phyloP scores from a whole-genome alignment of 75 land plant species.

The Pinus taeda region DNA sequence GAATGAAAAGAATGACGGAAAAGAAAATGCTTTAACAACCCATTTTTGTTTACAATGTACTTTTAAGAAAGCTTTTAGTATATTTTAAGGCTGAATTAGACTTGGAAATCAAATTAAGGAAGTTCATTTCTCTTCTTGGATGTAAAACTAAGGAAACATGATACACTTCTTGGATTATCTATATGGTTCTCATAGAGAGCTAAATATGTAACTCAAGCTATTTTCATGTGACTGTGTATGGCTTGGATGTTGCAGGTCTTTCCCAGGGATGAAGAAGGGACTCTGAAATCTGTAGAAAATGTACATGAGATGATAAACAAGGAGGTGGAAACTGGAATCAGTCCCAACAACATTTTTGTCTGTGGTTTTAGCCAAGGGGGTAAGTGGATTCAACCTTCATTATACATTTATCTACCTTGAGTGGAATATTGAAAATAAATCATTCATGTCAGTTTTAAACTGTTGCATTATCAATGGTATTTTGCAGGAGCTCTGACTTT shows the following conservation, averaged over 20 bases:
- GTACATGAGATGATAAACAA: conserved; percentile 91
- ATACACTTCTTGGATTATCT: too few species aligned
- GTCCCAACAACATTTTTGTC: conserved; percentile 70
- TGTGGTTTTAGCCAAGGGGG: conserved; percentile 99
- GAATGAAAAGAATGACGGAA: background rate
- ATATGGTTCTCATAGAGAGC: background rate
- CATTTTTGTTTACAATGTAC: background rate
- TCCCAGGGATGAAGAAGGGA: conserved; percentile 65
- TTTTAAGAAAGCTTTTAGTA: background rate
- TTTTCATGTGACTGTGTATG: background rate
- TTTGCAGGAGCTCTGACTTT: conserved; percentile 78
- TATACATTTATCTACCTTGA: background rate
- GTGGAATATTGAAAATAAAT: background rate
- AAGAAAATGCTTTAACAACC: background rate
- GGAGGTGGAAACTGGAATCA: conserved; percentile 65
- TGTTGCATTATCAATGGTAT: background rate
- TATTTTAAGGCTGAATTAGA: background rate
- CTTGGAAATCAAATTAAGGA: background rate
- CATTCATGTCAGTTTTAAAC: background rate
- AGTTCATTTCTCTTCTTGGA: background rate
- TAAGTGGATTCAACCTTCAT: conserved; percentile 10
- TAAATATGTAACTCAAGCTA: background rate
- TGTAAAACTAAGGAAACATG: background rate
- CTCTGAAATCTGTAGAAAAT: conserved; percentile 66
- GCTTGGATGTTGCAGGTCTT: conserved; percentile 48